These are phyloP conservation scores for Penicillium ucsense DNA, from an alignment of 495 filamentous ascomycete genomes.

Conservation along the genomic window DNA sequence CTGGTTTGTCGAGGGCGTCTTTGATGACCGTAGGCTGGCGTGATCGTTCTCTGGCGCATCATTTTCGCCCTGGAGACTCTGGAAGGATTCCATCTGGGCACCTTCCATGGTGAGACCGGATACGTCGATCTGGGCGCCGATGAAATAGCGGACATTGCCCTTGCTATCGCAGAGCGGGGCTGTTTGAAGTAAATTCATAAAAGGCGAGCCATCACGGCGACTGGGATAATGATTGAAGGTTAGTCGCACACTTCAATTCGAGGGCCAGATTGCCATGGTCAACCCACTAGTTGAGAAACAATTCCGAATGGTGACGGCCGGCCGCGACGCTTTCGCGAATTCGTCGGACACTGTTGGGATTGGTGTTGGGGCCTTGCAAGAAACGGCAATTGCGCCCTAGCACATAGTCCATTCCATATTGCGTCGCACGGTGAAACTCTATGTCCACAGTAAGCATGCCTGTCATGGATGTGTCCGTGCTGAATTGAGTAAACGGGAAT, in stretches of 20 bases:
- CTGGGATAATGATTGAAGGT: constrained; percentile 13
- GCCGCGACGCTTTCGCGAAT: constrained; percentile 46
- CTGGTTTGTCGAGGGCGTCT: too few species aligned
- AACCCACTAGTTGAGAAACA: constrained; percentile 58
- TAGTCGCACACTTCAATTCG: neutral
- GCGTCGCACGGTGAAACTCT: constrained; percentile 52
- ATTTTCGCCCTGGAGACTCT: neutral
- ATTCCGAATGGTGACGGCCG: constrained; percentile 55
- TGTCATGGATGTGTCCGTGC: too few species aligned
- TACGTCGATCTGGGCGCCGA: constrained; percentile 9
- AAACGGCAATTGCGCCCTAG: constrained; percentile 54
- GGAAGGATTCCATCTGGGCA: constrained; percentile 7
- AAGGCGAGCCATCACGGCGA: constrained; percentile 51
- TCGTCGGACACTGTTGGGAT: constrained; percentile 39
- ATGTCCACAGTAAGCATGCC: neutral
- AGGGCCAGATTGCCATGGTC: neutral
- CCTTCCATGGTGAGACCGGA: constrained; percentile 8
- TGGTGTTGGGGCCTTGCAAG: constrained; percentile 49
- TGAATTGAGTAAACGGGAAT: neutral
- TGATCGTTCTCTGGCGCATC: neutral
- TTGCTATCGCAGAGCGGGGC: constrained; percentile 50
- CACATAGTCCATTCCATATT: constrained; percentile 49
- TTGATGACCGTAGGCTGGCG: too few species aligned
- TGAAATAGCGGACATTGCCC: constrained; percentile 21
- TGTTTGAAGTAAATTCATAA: constrained; percentile 54